These are phyloP conservation scores for Russula olivacea DNA, from an alignment of 768 basidiomycete species.

Conservation along the genomic window DNA sequence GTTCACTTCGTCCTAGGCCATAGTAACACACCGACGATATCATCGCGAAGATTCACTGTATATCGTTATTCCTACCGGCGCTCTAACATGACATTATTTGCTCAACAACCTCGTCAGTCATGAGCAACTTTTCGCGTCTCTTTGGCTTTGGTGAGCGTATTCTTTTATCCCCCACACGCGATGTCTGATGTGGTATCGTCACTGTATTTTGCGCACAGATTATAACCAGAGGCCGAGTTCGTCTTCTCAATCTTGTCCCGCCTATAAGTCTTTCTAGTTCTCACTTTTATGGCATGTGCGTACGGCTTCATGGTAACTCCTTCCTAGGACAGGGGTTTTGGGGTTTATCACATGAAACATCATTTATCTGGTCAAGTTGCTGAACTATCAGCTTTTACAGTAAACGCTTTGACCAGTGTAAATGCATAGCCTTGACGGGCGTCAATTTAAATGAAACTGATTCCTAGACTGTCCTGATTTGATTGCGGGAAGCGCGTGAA, in stretches of 20 bases:
- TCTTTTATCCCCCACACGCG: not conserved
- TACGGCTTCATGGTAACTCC: conserved; percentile 4
- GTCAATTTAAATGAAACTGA: not conserved
- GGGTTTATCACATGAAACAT: conserved; percentile 30
- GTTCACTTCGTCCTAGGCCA: conserved; percentile 1
- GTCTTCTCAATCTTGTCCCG: not conserved
- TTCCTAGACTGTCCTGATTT: not conserved
- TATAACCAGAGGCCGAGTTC: conserved; percentile 57
- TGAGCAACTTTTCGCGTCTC: conserved; percentile 49
- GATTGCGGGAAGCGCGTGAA: not conserved
- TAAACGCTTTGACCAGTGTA: not conserved
- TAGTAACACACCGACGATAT: not conserved
- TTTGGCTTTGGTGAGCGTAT: conserved; percentile 52
- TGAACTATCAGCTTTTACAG: not conserved
- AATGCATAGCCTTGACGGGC: not conserved
- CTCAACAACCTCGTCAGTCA: conserved; percentile 53
- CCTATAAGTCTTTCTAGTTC: conserved; percentile 50
- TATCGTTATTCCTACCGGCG: conserved; percentile 22
- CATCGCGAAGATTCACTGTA: conserved; percentile 34
- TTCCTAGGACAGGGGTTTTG: conserved; percentile 30
- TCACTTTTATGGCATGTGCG: conserved; percentile 54
- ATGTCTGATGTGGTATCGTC: not conserved
- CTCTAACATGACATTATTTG: conserved; percentile 28
- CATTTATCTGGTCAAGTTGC: not conserved
- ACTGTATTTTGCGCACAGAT: conserved; percentile 49